Base-by-base conservation (phyloP, 805 yeast genomes). In the Tetrapisispora pingtungensis region DNA sequence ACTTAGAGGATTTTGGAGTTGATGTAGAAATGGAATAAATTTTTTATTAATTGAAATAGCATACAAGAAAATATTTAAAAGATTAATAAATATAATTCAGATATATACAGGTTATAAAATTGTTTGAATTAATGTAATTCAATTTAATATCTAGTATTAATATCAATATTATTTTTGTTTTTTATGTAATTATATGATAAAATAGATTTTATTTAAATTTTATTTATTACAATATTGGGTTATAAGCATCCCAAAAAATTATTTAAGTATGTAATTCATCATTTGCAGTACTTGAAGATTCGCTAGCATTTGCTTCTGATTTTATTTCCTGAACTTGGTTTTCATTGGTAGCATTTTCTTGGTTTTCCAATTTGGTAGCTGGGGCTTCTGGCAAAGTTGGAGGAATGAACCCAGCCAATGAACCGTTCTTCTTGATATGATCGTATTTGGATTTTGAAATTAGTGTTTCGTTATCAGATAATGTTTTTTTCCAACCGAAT, bases 1-100 rank as follows among this genome's bases (percentile, higher is more conserved):
- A 74, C 12, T 66, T 90, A 38, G 74, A 73, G 33, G 96, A 87
- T 62, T 89, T 78, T 60, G 97, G 97, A 0, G 97, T 90, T 2
- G 97, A 89, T 57, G 46, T 75, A 7, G 82, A 77, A 1, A 78
- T 79, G 2, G 88, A 80, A 53, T 69, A 63, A 40, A 14, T 10
- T 10, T 7, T 28, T 4, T 22, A 22, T 8, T 8, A 6, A 22
- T 22, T 22, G 5, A 8, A 6, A 6, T 8, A 22, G 26, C 26
- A 22, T 22, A 22, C 8, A 22, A 22, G 8, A 8, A 22, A 22
- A 22, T 22, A 22, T 6, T 22, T 22, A 6, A 22, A 5, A 22
- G 8, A 22, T 22, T 22, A 22, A 22, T 6, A 6, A 22, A 8
- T 22, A 8, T 22, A 22, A 22, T 22, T 22, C 8, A 22, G 26